These are phyloP conservation scores for Vigna reflexopilosa DNA, from an alignment of 306 rosid genomes.

Conservation along the genomic window DNA sequence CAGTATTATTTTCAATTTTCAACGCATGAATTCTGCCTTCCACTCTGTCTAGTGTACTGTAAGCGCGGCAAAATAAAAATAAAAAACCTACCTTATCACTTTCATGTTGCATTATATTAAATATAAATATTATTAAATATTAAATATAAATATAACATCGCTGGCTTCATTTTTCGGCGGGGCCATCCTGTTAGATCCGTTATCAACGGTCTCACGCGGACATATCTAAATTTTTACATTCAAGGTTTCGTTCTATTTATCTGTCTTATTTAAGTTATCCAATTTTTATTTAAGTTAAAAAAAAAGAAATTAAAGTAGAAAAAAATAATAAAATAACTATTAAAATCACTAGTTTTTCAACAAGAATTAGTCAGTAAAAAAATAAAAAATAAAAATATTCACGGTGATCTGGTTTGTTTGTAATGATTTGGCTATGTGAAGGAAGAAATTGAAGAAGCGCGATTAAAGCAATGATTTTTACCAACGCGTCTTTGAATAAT, in stretches of 20 bases:
- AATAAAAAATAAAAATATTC: too few relatives aligned
- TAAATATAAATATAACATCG: constrained; percentile 39
- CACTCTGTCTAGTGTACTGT: too few relatives aligned
- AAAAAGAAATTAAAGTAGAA: too few relatives aligned
- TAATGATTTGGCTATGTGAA: too few relatives aligned
- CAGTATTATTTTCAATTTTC: not conserved
- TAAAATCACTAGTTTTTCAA: too few relatives aligned
- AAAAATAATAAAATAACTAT: too few relatives aligned
- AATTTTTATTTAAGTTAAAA: too few relatives aligned
- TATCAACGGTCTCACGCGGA: constrained; percentile 48
- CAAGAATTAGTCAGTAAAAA: too few relatives aligned
- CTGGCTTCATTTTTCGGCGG: constrained; percentile 36
- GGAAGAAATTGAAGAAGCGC: not conserved
- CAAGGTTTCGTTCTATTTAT: not conserved
- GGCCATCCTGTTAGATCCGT: constrained; percentile 56
- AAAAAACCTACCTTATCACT: too few relatives aligned
- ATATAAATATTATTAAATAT: not conserved
- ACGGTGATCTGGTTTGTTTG: too few relatives aligned
- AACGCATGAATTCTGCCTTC: not conserved
- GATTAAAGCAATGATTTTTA: constrained; percentile 13
- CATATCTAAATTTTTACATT: not conserved
- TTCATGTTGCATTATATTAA: not conserved
- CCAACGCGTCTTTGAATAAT: not conserved
- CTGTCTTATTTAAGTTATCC: too few relatives aligned
- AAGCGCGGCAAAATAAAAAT: too few relatives aligned